Evolutionary conservation across 108 stramenopile species (phyloP).

Genomic region (Licmophora abbreviata): DNA sequence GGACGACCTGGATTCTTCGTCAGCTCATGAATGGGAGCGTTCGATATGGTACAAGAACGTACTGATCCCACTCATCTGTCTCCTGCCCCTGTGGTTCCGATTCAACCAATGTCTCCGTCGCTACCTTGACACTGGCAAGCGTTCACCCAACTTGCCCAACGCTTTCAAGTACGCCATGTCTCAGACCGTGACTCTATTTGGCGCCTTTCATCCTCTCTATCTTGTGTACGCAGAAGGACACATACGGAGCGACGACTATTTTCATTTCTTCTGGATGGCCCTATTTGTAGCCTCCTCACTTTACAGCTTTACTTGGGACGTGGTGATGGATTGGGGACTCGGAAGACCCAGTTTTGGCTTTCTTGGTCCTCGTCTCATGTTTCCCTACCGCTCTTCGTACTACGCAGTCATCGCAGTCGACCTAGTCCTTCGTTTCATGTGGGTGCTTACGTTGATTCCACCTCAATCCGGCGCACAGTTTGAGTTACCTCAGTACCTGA

Average conservation of each 20-base stretch:
- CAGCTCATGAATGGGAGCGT: constrained; percentile 33
- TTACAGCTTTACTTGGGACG: constrained; percentile 87
- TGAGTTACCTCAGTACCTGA: constrained; percentile 75
- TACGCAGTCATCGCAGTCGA: constrained; percentile 49
- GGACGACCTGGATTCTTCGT: constrained; percentile 8
- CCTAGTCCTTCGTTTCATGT: constrained; percentile 82
- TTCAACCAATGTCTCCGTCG: constrained; percentile 90
- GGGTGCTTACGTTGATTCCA: constrained; percentile 82
- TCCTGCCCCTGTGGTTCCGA: constrained; percentile 80
- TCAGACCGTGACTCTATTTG: constrained; percentile 87
- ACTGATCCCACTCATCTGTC: constrained; percentile 69
- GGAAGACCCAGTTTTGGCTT: constrained; percentile 53
- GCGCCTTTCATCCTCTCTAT: constrained; percentile 84
- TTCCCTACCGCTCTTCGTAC: constrained; percentile 55
- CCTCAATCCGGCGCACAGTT: constrained; percentile 72
- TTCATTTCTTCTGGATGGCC: constrained; percentile 73
- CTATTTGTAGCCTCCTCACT: constrained; percentile 73
- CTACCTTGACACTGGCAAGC: constrained; percentile 70
- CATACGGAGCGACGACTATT: constrained; percentile 16
- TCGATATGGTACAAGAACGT: constrained; percentile 64
- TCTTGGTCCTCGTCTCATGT: constrained; percentile 84
- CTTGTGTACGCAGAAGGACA: constrained; percentile 31
- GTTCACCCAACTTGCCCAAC: constrained; percentile 83
- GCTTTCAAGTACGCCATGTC: constrained; percentile 86
- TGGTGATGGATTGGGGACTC: constrained; percentile 92